A percentile compares a stretch with the other conserved stretches of the same genome.
Conservation (phyloP, 805 yeast species). For the Candida xyloterini region DNA sequence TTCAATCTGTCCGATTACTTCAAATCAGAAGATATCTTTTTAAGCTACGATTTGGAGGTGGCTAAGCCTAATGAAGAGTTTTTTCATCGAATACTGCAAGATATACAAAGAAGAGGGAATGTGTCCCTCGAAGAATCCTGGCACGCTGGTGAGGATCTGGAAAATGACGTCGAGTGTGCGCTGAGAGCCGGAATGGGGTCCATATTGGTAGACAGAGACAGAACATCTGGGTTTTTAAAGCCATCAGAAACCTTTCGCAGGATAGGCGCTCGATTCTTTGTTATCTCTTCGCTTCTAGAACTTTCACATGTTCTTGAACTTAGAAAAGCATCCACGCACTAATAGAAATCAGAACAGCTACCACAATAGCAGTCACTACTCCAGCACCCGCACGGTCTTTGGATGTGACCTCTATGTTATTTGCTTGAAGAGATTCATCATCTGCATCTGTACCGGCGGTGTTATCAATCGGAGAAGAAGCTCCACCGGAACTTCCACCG, state of each 20-base stretch:
- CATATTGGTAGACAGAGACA: slow-evolving; percentile 32
- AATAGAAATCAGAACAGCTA: slow-evolving; percentile 59
- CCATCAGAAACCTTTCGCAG: slow-evolving; percentile 9
- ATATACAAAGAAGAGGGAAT: slow-evolving; percentile 8
- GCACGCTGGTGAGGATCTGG: slow-evolving; percentile 68
- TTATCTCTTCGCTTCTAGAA: slow-evolving; percentile 16
- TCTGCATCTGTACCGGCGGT: slow-evolving; percentile 49
- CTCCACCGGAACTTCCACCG: slow-evolving; percentile 45
- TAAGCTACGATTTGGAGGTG: slow-evolving; percentile 56
- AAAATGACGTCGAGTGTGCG: slow-evolving; percentile 54
- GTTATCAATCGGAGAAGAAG: slow-evolving; percentile 41
- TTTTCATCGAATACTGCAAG: slow-evolving; percentile 39
- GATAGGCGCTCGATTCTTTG: slow-evolving; percentile 18
- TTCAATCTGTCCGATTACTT: slow-evolving; percentile 45
- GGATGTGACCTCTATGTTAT: slow-evolving; percentile 46
- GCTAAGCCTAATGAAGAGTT: slow-evolving; percentile 52
- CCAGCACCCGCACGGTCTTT: slow-evolving; percentile 91
- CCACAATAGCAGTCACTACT: slow-evolving; percentile 71
- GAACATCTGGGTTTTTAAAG: slow-evolving; percentile 13
- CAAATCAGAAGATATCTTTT: slow-evolving; percentile 36
- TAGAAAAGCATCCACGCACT: slow-evolving; percentile 68
- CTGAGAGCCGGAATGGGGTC: slow-evolving; percentile 60
- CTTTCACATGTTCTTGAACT: slow-evolving; percentile 13
- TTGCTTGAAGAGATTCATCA: slow-evolving; percentile 44
- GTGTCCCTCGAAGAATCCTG: slow-evolving; percentile 36